phyloP scores from a whole-genome alignment of 2,329 filamentous ascomycete species.

The Aspergillus sp. region DNA sequence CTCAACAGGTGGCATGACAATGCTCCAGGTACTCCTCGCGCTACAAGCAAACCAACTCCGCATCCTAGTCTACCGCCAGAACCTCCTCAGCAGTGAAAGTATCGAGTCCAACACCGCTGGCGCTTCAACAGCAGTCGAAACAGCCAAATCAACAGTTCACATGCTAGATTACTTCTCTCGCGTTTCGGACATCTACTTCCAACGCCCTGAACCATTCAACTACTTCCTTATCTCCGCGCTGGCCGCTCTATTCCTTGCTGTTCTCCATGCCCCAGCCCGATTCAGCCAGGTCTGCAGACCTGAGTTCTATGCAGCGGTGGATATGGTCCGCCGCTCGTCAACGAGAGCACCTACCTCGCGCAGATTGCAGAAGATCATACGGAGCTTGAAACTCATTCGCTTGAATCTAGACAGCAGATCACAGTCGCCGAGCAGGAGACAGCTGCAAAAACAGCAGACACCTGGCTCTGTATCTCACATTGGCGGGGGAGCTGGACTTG shows the following conservation, averaged over 20 bases:
- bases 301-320: slow-evolving; percentile 57
- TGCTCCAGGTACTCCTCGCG: slow-evolving; percentile 45
- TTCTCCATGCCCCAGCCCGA: slow-evolving; percentile 45
- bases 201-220: slow-evolving; percentile 43
- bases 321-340: slow-evolving; percentile 59
- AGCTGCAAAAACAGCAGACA: not conserved
- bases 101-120: slow-evolving; percentile 38
- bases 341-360: slow-evolving; percentile 57
- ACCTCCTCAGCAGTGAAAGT: slow-evolving; percentile 40
- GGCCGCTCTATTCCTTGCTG: slow-evolving; percentile 45
- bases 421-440: not conserved
- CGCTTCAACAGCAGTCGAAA: slow-evolving; percentile 44
- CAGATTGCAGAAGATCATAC: slow-evolving; percentile 59
- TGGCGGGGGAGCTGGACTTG: not conserved
- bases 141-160: slow-evolving; percentile 39
- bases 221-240: slow-evolving; percentile 44
- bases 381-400: slow-evolving; percentile 57
- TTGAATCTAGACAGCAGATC: slow-evolving; percentile 45
- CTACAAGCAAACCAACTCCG: slow-evolving; percentile 49
- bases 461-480: not conserved
- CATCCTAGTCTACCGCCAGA: slow-evolving; percentile 47
- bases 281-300: slow-evolving; percentile 41
- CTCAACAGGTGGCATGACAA: slow-evolving; percentile 32
- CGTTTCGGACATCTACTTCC: slow-evolving; percentile 39
- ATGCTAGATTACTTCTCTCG: slow-evolving; percentile 40